Evolutionary conservation across 495 filamentous ascomycete genomes (phyloP).

Genomic region (Penicillium cataractarum): DNA sequence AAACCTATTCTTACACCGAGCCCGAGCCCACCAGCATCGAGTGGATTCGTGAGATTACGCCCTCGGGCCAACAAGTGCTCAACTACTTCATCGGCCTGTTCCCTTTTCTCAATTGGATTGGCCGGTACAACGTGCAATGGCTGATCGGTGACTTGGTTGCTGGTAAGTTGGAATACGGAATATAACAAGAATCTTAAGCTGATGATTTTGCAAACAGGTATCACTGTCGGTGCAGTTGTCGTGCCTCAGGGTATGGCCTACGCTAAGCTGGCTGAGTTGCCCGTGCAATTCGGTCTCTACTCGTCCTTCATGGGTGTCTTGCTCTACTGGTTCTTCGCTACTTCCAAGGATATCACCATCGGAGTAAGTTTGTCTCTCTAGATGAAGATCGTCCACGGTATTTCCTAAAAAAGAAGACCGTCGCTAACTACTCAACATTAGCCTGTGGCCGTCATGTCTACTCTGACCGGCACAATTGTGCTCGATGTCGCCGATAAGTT

Average conservation of each 20-base stretch:
- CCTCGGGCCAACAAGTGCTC: slow-evolving; percentile 54
- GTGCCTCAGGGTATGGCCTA: slow-evolving; percentile 99
- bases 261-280: slow-evolving; percentile 78
- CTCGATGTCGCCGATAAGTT: slow-evolving; percentile 54
- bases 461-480: slow-evolving; percentile 81
- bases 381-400: neutral
- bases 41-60: slow-evolving; percentile 67
- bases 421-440: slow-evolving; percentile 38
- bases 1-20: slow-evolving; percentile 82
- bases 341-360: slow-evolving; percentile 98
- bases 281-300: slow-evolving; percentile 85
- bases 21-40: slow-evolving; percentile 74
- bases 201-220: slow-evolving; percentile 29
- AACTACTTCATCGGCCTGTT: slow-evolving; percentile 73
- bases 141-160: slow-evolving; percentile 86
- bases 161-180: slow-evolving; percentile 43
- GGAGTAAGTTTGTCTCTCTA: slow-evolving; percentile 66
- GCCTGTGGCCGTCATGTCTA: slow-evolving; percentile 97
- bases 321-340: slow-evolving; percentile 98
- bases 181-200: neutral
- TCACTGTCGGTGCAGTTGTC: slow-evolving; percentile 94
- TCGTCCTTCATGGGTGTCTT: slow-evolving; percentile 98
- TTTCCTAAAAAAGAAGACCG: too few relatives aligned
- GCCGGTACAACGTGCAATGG: slow-evolving; percentile 87
- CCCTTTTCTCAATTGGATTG: slow-evolving; percentile 87